Evolutionary conservation across 148 eudicot genomes (phyloP).

Genomic region (Cornus controversa): DNA sequence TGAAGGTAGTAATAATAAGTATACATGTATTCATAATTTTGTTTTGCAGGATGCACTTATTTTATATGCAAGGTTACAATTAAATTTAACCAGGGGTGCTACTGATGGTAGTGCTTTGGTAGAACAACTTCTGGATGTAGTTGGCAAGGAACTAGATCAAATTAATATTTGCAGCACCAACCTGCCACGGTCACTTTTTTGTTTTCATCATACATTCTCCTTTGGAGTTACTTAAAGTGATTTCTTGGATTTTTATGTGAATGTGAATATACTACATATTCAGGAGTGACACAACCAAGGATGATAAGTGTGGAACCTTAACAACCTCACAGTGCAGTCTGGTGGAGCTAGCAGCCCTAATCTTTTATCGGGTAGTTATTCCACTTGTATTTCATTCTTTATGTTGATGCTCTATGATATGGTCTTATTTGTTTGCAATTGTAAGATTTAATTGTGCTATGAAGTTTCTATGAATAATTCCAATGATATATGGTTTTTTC

Average conservation of each 20-base stretch:
- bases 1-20: not conserved
- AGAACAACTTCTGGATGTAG: constrained; percentile 74
- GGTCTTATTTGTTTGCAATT: not conserved
- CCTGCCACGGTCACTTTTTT: constrained; percentile 48
- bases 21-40: not conserved
- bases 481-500: not conserved
- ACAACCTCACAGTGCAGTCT: constrained; percentile 60
- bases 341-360: constrained; percentile 86
- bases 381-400: not conserved
- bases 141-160: constrained; percentile 86
- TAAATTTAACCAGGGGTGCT: constrained; percentile 67
- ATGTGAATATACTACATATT: constrained; percentile 4
- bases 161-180: constrained; percentile 36
- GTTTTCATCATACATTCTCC: not conserved
- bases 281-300: constrained; percentile 72
- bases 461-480: not conserved
- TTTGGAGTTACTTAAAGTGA: not conserved
- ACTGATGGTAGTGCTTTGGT: constrained; percentile 61
- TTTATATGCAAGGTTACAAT: constrained; percentile 71
- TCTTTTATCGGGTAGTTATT: constrained; percentile 71
- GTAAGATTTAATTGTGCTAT: not conserved
- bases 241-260: not conserved
- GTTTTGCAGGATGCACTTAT: constrained; percentile 66
- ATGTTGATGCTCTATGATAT: not conserved
- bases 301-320: constrained; percentile 63